A percentile compares a stretch with the other conserved stretches of the same genome.
Evolutionary conservation across 495 filamentous ascomycete species (phyloP).

Genomic region (Staphylotrichum longicolle): DNA sequence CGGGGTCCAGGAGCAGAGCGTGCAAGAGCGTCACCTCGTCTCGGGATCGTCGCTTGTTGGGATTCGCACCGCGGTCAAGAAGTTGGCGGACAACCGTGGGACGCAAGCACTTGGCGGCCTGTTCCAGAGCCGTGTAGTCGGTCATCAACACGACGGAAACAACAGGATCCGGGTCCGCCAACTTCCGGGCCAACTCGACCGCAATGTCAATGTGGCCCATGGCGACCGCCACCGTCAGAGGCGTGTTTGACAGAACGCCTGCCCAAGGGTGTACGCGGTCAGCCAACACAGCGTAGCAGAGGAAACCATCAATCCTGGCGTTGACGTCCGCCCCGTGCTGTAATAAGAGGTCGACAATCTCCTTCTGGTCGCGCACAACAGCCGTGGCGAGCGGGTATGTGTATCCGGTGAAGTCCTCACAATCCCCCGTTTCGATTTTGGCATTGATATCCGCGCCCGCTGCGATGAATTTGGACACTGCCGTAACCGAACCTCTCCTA

Average conservation of each 20-base stretch:
- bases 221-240: not conserved
- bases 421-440: not conserved
- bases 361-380: not conserved
- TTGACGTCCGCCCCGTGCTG: not conserved
- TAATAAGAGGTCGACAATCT: not conserved
- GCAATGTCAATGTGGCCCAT: not conserved
- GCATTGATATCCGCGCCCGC: conserved; percentile 2
- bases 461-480: conserved; percentile 10
- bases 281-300: not conserved
- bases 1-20: not conserved
- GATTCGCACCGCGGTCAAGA: not conserved
- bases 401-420: not conserved
- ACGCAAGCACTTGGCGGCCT: not conserved
- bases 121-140: not conserved
- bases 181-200: not conserved
- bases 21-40: not conserved
- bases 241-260: not conserved
- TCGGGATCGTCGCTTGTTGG: not conserved
- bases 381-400: not conserved
- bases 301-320: not conserved
- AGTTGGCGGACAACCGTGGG: not conserved
- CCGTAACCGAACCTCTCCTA: not conserved
- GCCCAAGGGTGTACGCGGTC: not conserved
- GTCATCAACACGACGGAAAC: not conserved
- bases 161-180: not conserved